These are phyloP conservation scores for Penicillium verrucosum DNA, from an alignment of 2,329 filamentous ascomycete genomes.

Conservation along the genomic window DNA sequence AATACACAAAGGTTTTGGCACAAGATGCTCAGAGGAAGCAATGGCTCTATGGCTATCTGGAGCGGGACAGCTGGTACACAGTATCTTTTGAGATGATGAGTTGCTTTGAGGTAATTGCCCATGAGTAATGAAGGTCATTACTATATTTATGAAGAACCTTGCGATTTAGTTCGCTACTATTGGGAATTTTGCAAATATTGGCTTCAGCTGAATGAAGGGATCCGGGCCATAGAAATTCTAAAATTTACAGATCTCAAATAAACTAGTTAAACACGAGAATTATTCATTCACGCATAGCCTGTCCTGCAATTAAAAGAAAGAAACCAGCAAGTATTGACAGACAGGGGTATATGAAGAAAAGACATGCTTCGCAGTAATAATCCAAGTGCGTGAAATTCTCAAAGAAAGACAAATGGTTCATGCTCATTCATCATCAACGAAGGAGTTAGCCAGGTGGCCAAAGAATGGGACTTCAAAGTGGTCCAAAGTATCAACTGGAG, in stretches of 20 bases:
- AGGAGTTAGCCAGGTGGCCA: slow-evolving; percentile 78
- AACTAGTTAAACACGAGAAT: neutral
- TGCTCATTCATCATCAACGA: slow-evolving; percentile 77
- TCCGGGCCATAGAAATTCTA: too few relatives aligned
- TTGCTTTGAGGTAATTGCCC: neutral
- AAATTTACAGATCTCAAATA: neutral
- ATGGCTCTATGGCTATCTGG: neutral
- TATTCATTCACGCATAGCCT: neutral
- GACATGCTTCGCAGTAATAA: slow-evolving; percentile 11
- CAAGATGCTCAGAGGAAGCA: neutral
- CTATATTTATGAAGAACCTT: neutral
- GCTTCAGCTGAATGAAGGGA: neutral
- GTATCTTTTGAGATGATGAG: neutral
- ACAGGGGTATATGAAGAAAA: slow-evolving; percentile 21
- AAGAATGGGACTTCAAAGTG: slow-evolving; percentile 86
- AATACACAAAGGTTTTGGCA: neutral
- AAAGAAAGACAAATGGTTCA: neutral
- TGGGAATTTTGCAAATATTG: neutral
- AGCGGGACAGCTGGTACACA: neutral
- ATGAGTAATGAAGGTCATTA: neutral
- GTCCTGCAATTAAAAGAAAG: neutral
- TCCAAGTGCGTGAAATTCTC: slow-evolving; percentile 9
- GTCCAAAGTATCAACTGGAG: slow-evolving; percentile 57
- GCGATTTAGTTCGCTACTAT: neutral
- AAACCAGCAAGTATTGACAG: slow-evolving; percentile 6